Evolutionary conservation across 1,284 basidiomycete genomes (phyloP).

Genomic region (Dichomitus squalens): DNA sequence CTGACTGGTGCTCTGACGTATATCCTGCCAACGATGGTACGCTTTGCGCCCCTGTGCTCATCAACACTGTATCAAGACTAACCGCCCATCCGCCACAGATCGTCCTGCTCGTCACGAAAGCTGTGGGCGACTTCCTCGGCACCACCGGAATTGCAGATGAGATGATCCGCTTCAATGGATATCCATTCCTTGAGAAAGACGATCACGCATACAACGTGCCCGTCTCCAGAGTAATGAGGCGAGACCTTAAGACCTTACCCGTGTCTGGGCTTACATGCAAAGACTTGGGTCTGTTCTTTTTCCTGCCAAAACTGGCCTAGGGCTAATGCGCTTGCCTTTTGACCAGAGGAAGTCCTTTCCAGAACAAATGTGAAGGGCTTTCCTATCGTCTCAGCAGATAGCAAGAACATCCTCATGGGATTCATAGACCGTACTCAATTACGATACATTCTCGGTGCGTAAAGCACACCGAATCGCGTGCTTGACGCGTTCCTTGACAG

Average conservation of each 20-base stretch:
- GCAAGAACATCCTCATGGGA: conserved; percentile 70
- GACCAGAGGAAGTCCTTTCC: conserved; percentile 67
- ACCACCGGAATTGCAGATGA: conserved; percentile 96
- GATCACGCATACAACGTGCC: conserved; percentile 90
- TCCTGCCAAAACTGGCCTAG: not conserved
- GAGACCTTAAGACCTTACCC: conserved; percentile 73
- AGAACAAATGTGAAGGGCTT: conserved; percentile 86
- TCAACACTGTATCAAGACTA: not conserved
- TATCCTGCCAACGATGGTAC: conserved; percentile 96
- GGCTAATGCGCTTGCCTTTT: not conserved
- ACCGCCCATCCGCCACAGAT: conserved; percentile 55
- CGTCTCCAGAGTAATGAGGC: conserved; percentile 90
- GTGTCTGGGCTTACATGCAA: conserved; percentile 77
- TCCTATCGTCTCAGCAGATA: conserved; percentile 76
- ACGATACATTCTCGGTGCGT: conserved; percentile 80
- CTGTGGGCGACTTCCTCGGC: conserved; percentile 94
- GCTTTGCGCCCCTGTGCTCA: conserved; percentile 24
- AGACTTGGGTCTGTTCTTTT: conserved; percentile 63
- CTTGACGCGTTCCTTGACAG: not conserved
- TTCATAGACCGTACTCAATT: conserved; percentile 90
- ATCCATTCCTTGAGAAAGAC: conserved; percentile 94
- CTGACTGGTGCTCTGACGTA: conserved; percentile 98
- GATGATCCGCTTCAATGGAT: conserved; percentile 96
- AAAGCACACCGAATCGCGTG: not conserved
- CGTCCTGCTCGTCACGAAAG: conserved; percentile 94